Conservation (phyloP, 2,329 filamentous ascomycete species). For the Penicillium brevicompactum region DNA sequence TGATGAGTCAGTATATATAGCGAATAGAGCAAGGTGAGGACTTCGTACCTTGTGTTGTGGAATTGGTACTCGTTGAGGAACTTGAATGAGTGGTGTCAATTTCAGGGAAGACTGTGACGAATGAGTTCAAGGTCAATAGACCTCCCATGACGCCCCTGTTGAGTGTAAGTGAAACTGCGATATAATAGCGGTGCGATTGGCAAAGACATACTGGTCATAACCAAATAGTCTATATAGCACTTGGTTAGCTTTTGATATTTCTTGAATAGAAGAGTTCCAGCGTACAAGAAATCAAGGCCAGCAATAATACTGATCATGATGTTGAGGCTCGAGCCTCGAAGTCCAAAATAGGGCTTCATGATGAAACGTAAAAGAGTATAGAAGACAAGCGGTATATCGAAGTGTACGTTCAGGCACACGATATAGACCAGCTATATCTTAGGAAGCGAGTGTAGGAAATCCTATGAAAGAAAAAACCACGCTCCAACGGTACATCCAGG, state of each 20-base stretch:
- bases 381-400: background rate
- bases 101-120: conserved; percentile 57
- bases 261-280: background rate
- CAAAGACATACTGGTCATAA: conserved; percentile 62
- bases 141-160: conserved; percentile 69
- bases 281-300: conserved; percentile 68
- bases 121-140: conserved; percentile 68
- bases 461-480: background rate
- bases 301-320: conserved; percentile 71
- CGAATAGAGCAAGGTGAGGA: background rate
- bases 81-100: conserved; percentile 50
- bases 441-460: background rate
- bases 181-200: background rate
- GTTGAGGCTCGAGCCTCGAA: conserved; percentile 67
- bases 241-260: background rate
- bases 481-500: background rate
- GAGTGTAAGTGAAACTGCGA: conserved; percentile 2
- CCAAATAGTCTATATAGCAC: conserved; percentile 49
- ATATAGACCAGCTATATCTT: background rate
- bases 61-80: conserved; percentile 41
- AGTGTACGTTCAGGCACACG: background rate
- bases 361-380: conserved; percentile 1
- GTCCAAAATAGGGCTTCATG: conserved; percentile 60
- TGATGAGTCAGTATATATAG: conserved; percentile 16
- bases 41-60: conserved; percentile 43